Evolutionary conservation across 805 yeast species (phyloP), one percentile per base, ranked within the genome.

Genomic region (Saccharomycopsis sp.): DNA sequence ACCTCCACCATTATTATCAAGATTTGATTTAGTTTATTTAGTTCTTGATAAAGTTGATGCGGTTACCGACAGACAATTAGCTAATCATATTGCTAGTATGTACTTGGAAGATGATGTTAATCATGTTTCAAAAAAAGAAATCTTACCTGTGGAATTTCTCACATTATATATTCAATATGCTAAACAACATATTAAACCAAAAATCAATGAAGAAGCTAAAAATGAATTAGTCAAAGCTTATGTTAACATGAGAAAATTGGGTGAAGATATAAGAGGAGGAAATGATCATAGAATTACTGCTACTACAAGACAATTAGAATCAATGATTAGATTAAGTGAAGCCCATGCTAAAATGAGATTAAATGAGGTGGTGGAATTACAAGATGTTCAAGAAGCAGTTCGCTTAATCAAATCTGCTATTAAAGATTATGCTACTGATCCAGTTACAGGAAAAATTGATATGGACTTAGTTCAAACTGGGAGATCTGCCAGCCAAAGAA

Each of bases 381-480:
- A 67, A 21, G 99, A 92, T 59, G 98, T 92, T 4, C 69, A 70
- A 45, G 99, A 92, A 58, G 95, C 97, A 0, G 96, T 88, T 2
- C 72, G 99, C 50, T 67, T 92, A 50, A 92, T 89, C 56, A 78
- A 82, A 52, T 74, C 94, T 3, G 99, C 99, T 12, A 84, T 92
- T 49, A 92, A 92, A 58, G 97, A 92, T 49, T 92, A 92, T 58
- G 99, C 99, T 13, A 92, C 96, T 2, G 99, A 92, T 63, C 98
- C 98, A 19, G 67, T 79, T 27, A 89, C 98, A 0, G 99, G 99
- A 23, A 74, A 92, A 53, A 92, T 92, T 50, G 98, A 92, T 57
- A 87, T 92, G 96, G 96, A 87, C 58, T 67, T 92, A 57, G 88
- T 92, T 21, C 96, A 89, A 62, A 92, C 97, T 0, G 98, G 97